These are phyloP conservation scores for Globisporangium sylvaticum DNA, from an alignment of 352 stramenopile species.

Conservation along the genomic window DNA sequence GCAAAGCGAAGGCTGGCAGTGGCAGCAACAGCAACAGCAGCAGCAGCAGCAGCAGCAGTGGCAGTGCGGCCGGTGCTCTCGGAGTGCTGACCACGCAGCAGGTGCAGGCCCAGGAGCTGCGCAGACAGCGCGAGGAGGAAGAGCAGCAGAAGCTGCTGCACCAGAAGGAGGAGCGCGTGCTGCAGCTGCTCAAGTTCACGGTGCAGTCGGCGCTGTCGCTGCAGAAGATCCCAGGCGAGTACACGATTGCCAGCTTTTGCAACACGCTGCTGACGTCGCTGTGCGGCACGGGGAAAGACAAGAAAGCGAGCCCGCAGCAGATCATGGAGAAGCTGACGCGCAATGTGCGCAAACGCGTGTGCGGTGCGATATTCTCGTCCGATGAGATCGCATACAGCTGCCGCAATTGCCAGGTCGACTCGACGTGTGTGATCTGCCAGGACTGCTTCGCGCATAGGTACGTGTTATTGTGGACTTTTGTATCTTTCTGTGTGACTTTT, in stretches of 20 bases:
- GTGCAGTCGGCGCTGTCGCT: constrained; percentile 37
- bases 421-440: constrained; percentile 84
- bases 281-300: constrained; percentile 53
- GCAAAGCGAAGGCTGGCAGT: constrained; percentile 21
- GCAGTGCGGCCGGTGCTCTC: not conserved
- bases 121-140: constrained; percentile 27
- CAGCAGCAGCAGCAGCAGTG: not conserved
- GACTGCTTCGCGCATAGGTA: constrained; percentile 83
- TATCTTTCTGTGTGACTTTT: not conserved
- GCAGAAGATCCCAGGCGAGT: constrained; percentile 12
- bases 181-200: constrained; percentile 45
- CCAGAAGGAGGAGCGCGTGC: constrained; percentile 39
- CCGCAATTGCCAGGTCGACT: constrained; percentile 83
- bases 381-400: constrained; percentile 88
- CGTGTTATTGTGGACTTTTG: not conserved
- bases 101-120: constrained; percentile 21
- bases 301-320: constrained; percentile 32
- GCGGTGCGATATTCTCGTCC: constrained; percentile 77
- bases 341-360: constrained; percentile 67
- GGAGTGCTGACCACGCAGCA: constrained; percentile 9
- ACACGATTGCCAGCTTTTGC: constrained; percentile 26
- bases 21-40: not conserved
- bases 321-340: constrained; percentile 62
- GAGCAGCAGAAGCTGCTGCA: constrained; percentile 24
- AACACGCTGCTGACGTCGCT: constrained; percentile 54